A percentile compares a stretch with the other conserved stretches of the same genome.
Evolutionary conservation across 352 stramenopile genomes (phyloP).

Genomic region (Poterioochromonas sp.): DNA sequence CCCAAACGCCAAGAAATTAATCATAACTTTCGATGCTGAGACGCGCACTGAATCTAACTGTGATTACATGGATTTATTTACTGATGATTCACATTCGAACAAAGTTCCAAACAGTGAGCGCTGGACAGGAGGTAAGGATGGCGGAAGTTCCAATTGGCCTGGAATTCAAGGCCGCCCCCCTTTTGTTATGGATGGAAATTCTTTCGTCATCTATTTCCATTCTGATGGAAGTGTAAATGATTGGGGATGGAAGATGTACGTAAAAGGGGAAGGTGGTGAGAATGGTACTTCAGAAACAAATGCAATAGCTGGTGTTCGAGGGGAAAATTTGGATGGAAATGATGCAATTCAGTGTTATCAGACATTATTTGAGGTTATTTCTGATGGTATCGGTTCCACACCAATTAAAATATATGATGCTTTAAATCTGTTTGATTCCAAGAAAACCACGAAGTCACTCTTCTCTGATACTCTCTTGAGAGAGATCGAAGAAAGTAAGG

Average conservation of each 20-base stretch:
- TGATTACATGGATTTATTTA: slow-evolving; percentile 37
- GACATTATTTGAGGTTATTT: too few relatives aligned
- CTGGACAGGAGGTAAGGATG: slow-evolving; percentile 53
- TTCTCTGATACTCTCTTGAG: too few relatives aligned
- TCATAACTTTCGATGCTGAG: slow-evolving; percentile 35
- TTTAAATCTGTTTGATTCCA: too few relatives aligned
- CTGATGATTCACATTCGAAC: neutral
- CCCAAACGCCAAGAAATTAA: slow-evolving; percentile 8
- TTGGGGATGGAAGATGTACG: slow-evolving; percentile 68
- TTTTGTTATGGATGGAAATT: slow-evolving; percentile 56
- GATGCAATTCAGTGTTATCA: too few relatives aligned
- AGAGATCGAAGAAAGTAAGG: too few relatives aligned
- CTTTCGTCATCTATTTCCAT: slow-evolving; percentile 61
- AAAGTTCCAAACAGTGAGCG: slow-evolving; percentile 56
- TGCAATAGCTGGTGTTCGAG: neutral
- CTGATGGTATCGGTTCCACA: too few relatives aligned
- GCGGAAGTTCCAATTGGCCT: slow-evolving; percentile 50
- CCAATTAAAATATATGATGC: too few relatives aligned
- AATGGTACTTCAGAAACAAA: neutral
- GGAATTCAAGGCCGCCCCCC: slow-evolving; percentile 53
- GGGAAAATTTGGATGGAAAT: neutral
- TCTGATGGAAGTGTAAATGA: slow-evolving; percentile 55
- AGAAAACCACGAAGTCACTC: too few relatives aligned
- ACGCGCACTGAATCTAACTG: slow-evolving; percentile 38
- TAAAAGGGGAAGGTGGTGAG: neutral